Evolutionary conservation across 768 basidiomycete species (phyloP), one percentile per base, ranked within the genome.

Genomic region (Strobilomyces echinocephalus): DNA sequence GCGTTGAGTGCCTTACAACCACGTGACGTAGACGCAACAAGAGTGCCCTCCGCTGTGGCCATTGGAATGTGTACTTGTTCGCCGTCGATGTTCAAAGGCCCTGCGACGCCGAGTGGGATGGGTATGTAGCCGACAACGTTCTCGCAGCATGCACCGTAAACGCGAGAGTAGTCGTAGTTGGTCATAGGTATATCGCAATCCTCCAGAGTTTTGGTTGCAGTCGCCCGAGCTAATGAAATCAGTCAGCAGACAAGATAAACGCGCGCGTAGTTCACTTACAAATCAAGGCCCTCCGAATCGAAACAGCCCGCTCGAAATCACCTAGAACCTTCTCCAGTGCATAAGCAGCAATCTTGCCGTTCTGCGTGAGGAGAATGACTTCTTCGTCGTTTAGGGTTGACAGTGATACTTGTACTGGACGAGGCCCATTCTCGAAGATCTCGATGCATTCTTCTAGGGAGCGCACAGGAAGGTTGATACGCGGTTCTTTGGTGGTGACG

Each of bases 21-120:
- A 56, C 97, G 87, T 0, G 95, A 97, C 0, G 95, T 90, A 6
- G 95, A 98, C 0, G 97, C 97, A 56, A 98, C 95, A 50, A 99
- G 83, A 0, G 97, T 98, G 54, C 97, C 97, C 69, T 99, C 97
- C n/a, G 97, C 95, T 5, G 97, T 99, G 40, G 97, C 97, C 97
- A 99, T 98, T 8, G 97, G 97, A 62, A 99, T 95, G 38, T 85
- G 95, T 62, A 84, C 84, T 44, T 85, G 72, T 39, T 79, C 73
- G 30, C 91, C 93, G 63, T 99, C 95, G 65, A 99, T 80, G 41
- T 82, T 89, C 34, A 99, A 83, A 3, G 97, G 97, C 2, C 97
- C 97, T 15, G 97, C 97, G 55, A 98, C 87, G 60, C 97, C 97
- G 48, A 98, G 85, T 0, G 97, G 97, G 35, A 99, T 72, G 39